A percentile compares a stretch with the other conserved stretches of the same genome.
Evolutionary conservation across 345 rosid species (phyloP).

Genomic region (Streptanthus diversifolius): DNA sequence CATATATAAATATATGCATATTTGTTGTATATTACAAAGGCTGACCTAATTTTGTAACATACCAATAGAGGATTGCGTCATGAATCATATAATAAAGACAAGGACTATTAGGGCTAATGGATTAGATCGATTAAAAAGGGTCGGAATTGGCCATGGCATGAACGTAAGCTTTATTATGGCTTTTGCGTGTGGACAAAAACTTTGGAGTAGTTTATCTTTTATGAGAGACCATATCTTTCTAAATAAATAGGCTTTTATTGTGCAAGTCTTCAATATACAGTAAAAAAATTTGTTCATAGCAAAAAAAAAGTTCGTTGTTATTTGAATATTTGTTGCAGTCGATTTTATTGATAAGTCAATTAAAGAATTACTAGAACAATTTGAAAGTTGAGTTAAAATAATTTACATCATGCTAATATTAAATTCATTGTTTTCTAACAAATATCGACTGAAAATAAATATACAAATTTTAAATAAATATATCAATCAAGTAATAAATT

Average conservation of each 20-base stretch:
- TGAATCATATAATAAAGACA: slow-evolving; percentile 13
- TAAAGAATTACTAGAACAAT: too few species aligned
- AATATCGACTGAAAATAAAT: too few species aligned
- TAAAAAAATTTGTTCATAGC: not conserved
- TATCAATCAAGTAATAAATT: too few species aligned
- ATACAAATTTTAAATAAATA: too few species aligned
- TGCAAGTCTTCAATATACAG: not conserved
- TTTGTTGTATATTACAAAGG: slow-evolving; percentile 3
- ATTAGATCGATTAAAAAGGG: slow-evolving; percentile 20
- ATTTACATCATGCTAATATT: too few species aligned
- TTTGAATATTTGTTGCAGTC: not conserved
- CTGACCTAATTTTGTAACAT: slow-evolving; percentile 27
- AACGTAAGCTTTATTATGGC: slow-evolving; percentile 13
- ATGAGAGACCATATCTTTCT: not conserved
- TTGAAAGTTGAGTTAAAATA: too few species aligned
- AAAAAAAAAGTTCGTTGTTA: not conserved
- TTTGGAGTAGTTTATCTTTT: not conserved
- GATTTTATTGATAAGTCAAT: too few species aligned
- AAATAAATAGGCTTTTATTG: not conserved
- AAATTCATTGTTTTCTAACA: too few species aligned
- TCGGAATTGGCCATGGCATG: slow-evolving; percentile 4
- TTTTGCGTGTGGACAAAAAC: not conserved
- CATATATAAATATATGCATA: not conserved
- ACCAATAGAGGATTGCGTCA: slow-evolving; percentile 27
- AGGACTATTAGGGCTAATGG: slow-evolving; percentile 24